Evolutionary conservation across 129 eudicot species (phyloP), one percentile per base, ranked within the genome.

Genomic region (Lonicera japonica): DNA sequence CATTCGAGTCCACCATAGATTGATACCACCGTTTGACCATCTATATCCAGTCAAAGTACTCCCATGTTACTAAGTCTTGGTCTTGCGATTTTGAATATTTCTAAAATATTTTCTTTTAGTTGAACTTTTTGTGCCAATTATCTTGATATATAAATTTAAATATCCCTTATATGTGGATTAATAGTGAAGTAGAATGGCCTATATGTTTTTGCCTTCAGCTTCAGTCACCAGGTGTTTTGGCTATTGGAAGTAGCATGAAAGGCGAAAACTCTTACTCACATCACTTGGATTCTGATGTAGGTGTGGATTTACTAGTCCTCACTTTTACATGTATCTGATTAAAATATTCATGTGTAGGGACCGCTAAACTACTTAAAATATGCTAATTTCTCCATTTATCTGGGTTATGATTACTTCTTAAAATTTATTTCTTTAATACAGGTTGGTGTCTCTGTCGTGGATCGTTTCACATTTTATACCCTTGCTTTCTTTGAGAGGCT

Each of bases 371-470:
- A n/a, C n/a, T n/a, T n/a, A n/a, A n/a, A n/a, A n/a, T n/a, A n/a
- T n/a, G n/a, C n/a, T n/a, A n/a, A n/a, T n/a, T 21, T 24, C 24
- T 55, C 21, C 29, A 18, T 5, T 21, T 16, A 46, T 41, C 50
- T 34, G 25, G 14, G 9, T 47, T 41, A 19, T 55, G 50, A 52
- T n/a, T 55, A 56, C 25, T 58, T 11, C 58, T 17, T 25, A 53
- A n/a, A 34, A 1, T 10, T 21, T 40, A 2, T 70, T 66, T 18
- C 23, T 43, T 51, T 68, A 63, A 53, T 73, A 41, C 83, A 94
- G 99, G 95, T 94, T 72, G 99, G 99, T 70, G 99, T 94, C 58
- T 94, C 99, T 54, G 99, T 94, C 67, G 96, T 94, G 64, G 99
- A 94, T 77, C 85, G 99, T 11, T 94, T 94, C 73, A 94, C 99